Conservation (phyloP, 2,329 filamentous ascomycete species). For the Phyllosticta paracitricarpa region DNA sequence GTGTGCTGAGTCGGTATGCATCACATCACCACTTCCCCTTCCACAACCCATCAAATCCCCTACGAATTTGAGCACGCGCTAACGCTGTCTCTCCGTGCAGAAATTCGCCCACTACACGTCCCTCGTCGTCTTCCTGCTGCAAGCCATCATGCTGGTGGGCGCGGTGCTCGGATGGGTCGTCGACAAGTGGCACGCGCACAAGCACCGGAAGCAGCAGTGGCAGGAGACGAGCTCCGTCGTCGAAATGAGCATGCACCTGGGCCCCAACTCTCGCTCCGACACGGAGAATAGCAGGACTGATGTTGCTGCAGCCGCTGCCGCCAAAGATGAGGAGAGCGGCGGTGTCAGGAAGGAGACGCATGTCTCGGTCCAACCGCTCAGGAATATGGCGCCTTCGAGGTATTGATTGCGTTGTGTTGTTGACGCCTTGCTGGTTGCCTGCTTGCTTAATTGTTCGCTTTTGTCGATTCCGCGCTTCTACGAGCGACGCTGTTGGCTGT, state of each 20-base stretch:
- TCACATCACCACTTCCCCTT: too few relatives aligned
- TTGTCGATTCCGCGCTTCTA: not conserved
- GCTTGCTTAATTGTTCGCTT: not conserved
- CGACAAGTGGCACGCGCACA: conserved; percentile 26
- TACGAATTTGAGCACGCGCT: not conserved
- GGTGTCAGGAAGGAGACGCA: not conserved
- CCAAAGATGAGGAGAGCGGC: not conserved
- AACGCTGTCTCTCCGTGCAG: conserved; percentile 13
- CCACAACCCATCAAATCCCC: not conserved
- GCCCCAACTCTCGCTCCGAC: not conserved
- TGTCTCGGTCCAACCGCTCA: not conserved
- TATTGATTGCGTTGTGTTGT: not conserved
- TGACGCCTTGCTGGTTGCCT: not conserved
- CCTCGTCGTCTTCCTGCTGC: conserved; percentile 31
- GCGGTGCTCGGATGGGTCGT: conserved; percentile 27
- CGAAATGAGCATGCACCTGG: conserved; percentile 10
- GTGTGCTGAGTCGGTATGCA: conserved; percentile 32
- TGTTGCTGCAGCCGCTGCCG: not conserved
- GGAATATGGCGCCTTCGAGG: not conserved
- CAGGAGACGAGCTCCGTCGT: conserved; percentile 7
- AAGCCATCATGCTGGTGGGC: conserved; percentile 23
- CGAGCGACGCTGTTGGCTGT: not conserved
- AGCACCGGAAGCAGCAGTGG: conserved; percentile 21
- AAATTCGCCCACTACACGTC: conserved; percentile 36
- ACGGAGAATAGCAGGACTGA: not conserved